These are phyloP conservation scores for Colletotrichum higginsianum DNA, from an alignment of 2,329 filamentous ascomycete species.

Conservation along the genomic window DNA sequence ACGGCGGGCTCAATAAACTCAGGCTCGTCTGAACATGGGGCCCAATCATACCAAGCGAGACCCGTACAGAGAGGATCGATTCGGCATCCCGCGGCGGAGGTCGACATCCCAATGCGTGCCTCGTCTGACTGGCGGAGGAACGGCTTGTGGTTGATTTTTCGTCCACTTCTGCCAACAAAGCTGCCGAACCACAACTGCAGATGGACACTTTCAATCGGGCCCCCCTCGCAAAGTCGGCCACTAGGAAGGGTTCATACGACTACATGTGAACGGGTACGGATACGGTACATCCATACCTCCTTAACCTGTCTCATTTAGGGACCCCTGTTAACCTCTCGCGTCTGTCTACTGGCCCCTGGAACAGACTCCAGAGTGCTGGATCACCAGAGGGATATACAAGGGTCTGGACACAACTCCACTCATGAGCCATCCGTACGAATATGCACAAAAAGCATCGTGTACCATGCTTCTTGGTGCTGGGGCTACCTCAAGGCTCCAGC, in stretches of 20 bases:
- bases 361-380: background rate
- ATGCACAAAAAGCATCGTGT: constrained; percentile 18
- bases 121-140: constrained; percentile 31
- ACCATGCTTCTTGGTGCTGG: constrained; percentile 17
- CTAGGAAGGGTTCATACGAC: constrained; percentile 1
- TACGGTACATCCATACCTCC: background rate
- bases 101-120: constrained; percentile 3
- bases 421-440: background rate
- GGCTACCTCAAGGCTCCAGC: constrained; percentile 18
- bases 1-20: constrained; percentile 21
- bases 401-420: constrained; percentile 23
- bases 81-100: constrained; percentile 28
- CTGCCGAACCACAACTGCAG: constrained; percentile 12
- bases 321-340: constrained; percentile 4
- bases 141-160: constrained; percentile 8
- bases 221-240: constrained; percentile 4
- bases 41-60: constrained; percentile 8
- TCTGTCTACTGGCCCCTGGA: background rate
- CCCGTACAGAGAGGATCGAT: background rate
- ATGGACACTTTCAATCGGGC: background rate
- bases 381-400: constrained; percentile 14
- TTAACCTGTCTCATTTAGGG: constrained; percentile 15
- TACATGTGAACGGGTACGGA: background rate
- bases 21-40: background rate
- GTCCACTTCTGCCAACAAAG: background rate